Evolutionary conservation across 2,329 filamentous ascomycete genomes (phyloP).

Genomic region (Sporothrix variecibatus): DNA sequence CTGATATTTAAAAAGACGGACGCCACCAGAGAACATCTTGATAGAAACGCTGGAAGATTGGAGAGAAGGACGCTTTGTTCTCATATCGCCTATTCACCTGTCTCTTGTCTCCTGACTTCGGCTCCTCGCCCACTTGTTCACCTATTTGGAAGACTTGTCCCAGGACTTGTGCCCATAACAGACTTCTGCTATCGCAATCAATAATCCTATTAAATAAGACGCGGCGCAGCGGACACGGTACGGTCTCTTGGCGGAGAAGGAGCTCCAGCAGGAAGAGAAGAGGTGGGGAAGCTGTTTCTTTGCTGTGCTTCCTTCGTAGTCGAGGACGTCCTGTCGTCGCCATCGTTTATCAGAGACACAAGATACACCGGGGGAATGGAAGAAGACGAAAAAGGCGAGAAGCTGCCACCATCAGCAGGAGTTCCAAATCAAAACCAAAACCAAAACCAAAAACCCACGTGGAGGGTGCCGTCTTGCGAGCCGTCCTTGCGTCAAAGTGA

Average conservation of each 20-base stretch:
- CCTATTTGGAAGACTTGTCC: not conserved
- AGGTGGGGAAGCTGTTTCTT: not conserved
- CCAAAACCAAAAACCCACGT: not conserved
- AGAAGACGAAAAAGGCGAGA: not conserved
- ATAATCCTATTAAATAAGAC: not conserved
- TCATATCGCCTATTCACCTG: not conserved
- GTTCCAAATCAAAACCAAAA: not conserved
- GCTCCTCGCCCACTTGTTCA: not conserved
- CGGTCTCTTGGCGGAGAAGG: not conserved
- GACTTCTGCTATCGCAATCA: not conserved
- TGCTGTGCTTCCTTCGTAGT: too few species aligned
- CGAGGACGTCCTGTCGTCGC: too few species aligned
- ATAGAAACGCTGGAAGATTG: not conserved
- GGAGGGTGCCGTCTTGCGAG: not conserved
- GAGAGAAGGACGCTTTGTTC: not conserved
- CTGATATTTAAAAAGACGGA: too few species aligned
- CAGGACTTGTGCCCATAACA: not conserved
- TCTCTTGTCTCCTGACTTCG: not conserved
- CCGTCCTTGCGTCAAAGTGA: not conserved
- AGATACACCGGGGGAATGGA: not conserved
- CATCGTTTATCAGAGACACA: too few species aligned
- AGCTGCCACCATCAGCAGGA: too few species aligned
- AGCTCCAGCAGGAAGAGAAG: not conserved
- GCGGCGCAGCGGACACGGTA: conserved; percentile 13
- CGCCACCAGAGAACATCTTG: too few species aligned